Evolutionary conservation across 257 asterid genomes (phyloP).

Genomic region (Solanum infundibuliforme): DNA sequence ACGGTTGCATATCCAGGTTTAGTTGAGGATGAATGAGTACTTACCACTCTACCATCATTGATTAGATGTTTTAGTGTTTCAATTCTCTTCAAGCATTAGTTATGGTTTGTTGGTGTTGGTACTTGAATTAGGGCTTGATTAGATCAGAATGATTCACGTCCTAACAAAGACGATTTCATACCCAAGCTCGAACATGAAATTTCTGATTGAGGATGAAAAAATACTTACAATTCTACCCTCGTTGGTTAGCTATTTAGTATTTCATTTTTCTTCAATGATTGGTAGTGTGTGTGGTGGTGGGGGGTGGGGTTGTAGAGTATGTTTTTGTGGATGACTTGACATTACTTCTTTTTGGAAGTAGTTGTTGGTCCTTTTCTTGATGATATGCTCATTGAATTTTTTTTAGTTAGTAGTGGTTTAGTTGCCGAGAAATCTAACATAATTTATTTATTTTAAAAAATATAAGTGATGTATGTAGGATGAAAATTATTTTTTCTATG

Average conservation of each 20-base stretch:
- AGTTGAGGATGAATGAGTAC: not conserved
- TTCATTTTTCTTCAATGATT: not conserved
- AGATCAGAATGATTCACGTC: not conserved
- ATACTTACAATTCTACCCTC: not conserved
- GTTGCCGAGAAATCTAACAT: not conserved
- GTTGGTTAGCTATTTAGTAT: not conserved
- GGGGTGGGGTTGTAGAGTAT: not conserved
- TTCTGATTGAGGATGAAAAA: not conserved
- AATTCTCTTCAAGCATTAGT: not conserved
- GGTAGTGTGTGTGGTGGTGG: not conserved
- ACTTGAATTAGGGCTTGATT: no score
- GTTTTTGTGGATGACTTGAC: not conserved
- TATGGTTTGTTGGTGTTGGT: not conserved
- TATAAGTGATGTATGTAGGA: not conserved
- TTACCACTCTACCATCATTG: not conserved
- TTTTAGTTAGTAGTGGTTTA: not conserved
- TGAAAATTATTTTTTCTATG: not conserved
- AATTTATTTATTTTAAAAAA: not conserved
- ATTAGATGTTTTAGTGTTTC: not conserved
- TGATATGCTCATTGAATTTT: not conserved
- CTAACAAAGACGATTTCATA: not conserved
- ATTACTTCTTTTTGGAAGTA: not conserved
- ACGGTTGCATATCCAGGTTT: rapidly evolving
- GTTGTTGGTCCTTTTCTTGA: not conserved
- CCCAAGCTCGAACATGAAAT: not conserved